Base-by-base conservation (phyloP, 2,329 filamentous ascomycete species). In the Colletotrichum graminicola region DNA sequence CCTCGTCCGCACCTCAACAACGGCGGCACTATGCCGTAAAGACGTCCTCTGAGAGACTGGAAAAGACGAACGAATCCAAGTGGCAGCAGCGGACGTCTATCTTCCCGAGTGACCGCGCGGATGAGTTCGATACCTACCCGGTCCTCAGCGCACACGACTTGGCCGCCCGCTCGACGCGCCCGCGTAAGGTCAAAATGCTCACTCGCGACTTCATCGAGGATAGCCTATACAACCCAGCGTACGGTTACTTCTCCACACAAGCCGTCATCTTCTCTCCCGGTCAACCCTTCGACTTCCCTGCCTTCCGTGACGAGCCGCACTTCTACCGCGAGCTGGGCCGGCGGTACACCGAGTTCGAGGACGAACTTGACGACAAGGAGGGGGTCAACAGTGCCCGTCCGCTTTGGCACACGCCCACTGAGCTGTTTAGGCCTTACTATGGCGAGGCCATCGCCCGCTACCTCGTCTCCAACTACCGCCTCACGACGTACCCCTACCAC, bases 201-300 rank as follows among this genome's bases (percentile, higher is more conserved):
- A 93, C 97, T 79, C 89, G 97, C 75, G 97, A 99, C 86, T 99
- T 99, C 79, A 96, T 99, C 79, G 96, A 99, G 81, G 95, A 98
- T 83, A 96, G 94, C 79, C 84, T 98, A 18, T 98, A 98, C 80
- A 98, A 98, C 79, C 94, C 94, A 0, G 88, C 94, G 75, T 98
- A 98, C 79, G 95, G 95, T 76, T 98, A 98, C 84, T 98, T 98
- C 82, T 95, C 94, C 65, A 97, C 97, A 78, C 94, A 97, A 79
- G 95, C 94, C 77, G 94, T 97, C 79, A 98, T 99, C 81, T 99
- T 99, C 85, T 93, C 90, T 43, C 94, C 95, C 14, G 94, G 94
- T 68, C 91, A 95, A 74, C 94, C 96, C 5, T 99, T 99, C 83
- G 86, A 96, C 78, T 99, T 99, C 85, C 90, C 89, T 76, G 80